Base-by-base conservation (phyloP, 2,329 filamentous ascomycete species). In the Sclerotinia trifoliorum region DNA sequence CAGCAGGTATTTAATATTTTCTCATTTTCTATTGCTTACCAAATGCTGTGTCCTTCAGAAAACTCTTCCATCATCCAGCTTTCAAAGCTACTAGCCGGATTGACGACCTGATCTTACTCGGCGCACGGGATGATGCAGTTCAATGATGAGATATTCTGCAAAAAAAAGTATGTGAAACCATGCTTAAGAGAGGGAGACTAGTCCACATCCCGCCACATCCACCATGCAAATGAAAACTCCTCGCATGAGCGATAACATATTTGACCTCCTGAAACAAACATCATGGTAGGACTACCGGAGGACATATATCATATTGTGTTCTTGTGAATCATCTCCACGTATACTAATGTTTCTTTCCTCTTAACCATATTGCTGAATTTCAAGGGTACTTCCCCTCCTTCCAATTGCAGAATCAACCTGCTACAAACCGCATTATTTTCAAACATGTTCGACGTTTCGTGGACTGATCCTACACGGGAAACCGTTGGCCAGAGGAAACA, bases 371-470 rank as follows among this genome's bases (percentile, higher is more conserved):
- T 19, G 26, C 35, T 62, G 57, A 24, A 52, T 46, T 67, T 67
- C 65, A 67, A 54, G 57, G 56, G 57, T 62, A 46, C 49, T 61
- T 63, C 35, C 32, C 46, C 39, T 52, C 46, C 49, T 48, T 44
- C 39, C 15, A 54, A 42, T 63, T 46, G 57, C 67, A 71, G 57
- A 69, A 42, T 7, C 11, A 57, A 29, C n/a, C 46, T 66, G 56
- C 69, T 70, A 63, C 39, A 66, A 61, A 71, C 26, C 44, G 19
- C 6, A 32, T 70, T 66, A 69, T 66, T 69, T 26, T n/a, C 26
- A 63, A 54, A 57, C 19, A 78, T 78, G 76, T 78, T 77, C 67
- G 76, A 78, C 65, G 74, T 76, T 58, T 73, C 74, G 52, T 77
- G 75, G 74, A 71, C 70, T 10, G 76, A 77, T 66, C 74, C 75